Evolutionary conservation across 1,284 basidiomycete genomes (phyloP).

Genomic region (Dichomitus squalens): DNA sequence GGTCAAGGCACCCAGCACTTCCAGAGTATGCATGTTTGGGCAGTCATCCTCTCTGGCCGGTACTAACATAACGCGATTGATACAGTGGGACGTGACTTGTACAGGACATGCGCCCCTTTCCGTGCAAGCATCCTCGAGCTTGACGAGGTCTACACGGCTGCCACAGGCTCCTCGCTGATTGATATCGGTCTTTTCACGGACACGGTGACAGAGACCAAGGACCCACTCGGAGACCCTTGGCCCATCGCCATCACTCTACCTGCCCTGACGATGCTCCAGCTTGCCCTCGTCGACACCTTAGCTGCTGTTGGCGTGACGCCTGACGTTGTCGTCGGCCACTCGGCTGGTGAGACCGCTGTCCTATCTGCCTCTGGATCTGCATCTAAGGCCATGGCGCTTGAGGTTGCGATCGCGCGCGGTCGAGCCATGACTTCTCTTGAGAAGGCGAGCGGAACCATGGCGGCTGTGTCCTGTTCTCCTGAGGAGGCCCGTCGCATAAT

Average conservation of each 20-base stretch:
- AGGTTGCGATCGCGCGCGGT: conserved; percentile 43
- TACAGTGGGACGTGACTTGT: conserved; percentile 44
- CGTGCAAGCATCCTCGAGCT: conserved; percentile 37
- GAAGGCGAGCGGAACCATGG: conserved; percentile 41
- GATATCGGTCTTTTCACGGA: conserved; percentile 35
- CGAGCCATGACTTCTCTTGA: conserved; percentile 38
- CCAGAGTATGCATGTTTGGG: conserved; percentile 26
- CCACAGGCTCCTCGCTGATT: conserved; percentile 39
- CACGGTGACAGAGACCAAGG: neutral
- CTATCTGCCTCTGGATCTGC: conserved; percentile 46
- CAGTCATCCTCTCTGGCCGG: neutral
- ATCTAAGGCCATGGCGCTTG: conserved; percentile 38
- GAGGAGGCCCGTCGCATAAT: conserved; percentile 29
- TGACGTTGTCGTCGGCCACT: conserved; percentile 42
- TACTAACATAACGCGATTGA: neutral
- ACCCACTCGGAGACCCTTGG: conserved; percentile 34
- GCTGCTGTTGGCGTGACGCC: conserved; percentile 37
- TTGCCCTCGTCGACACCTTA: conserved; percentile 45
- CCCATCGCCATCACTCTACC: conserved; percentile 38
- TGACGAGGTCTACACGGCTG: conserved; percentile 34
- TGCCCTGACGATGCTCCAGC: conserved; percentile 45
- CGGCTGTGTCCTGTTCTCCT: conserved; percentile 39
- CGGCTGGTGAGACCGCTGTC: conserved; percentile 45
- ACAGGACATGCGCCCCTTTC: conserved; percentile 37
- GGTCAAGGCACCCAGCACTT: conserved; percentile 49